A percentile compares a stretch with the other conserved stretches of the same genome.
Evolutionary conservation across 2,329 filamentous ascomycete genomes (phyloP).

Genomic region (Pezicula carpinea): DNA sequence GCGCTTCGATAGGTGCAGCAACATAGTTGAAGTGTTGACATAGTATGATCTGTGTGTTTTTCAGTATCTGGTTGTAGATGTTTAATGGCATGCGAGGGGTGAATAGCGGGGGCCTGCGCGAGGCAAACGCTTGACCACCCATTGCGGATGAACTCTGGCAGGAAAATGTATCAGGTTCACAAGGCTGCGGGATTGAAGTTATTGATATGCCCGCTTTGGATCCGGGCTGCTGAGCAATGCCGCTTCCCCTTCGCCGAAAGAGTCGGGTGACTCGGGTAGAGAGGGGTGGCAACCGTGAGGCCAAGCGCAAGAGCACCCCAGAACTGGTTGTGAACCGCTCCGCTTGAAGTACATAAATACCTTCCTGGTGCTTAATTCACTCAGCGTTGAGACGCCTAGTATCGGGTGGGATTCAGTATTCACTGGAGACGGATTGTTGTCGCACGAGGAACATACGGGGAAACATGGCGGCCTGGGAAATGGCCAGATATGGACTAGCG

Average conservation of each 20-base stretch:
- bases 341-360: no score
- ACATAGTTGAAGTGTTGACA: constrained; percentile 48
- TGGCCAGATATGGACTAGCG: no score
- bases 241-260: not conserved
- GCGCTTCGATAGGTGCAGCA: constrained; percentile 60
- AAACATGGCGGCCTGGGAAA: no score
- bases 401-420: no score
- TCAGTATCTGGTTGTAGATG: constrained; percentile 51
- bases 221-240: not conserved
- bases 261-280: no score
- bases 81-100: constrained; percentile 62
- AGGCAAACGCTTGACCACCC: constrained; percentile 61
- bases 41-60: constrained; percentile 41
- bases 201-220: not conserved
- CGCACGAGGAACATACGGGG: no score
- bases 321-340: no score
- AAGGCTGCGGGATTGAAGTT: not conserved
- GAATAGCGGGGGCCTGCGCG: constrained; percentile 38
- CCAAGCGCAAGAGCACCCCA: no score
- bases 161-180: not conserved
- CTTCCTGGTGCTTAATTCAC: no score
- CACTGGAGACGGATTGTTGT: no score
- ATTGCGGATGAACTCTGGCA: constrained; percentile 35
- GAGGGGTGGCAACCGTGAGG: no score
- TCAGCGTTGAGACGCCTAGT: no score